These are phyloP conservation scores for Arthrobotrys sinensis DNA, from an alignment of 2,329 filamentous ascomycete genomes.

Conservation along the genomic window DNA sequence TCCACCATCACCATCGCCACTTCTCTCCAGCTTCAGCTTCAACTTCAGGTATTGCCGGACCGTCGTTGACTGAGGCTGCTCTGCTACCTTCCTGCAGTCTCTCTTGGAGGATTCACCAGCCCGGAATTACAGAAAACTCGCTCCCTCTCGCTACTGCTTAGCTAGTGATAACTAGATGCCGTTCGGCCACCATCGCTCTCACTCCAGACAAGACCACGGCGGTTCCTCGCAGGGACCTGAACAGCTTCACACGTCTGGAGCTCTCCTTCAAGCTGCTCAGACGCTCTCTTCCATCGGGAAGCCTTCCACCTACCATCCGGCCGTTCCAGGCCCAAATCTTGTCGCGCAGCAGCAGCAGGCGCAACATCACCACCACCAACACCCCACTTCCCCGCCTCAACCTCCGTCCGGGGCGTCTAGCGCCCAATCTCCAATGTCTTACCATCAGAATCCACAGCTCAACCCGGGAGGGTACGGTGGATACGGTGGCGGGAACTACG, in stretches of 20 bases:
- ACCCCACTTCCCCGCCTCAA: conserved; percentile 61
- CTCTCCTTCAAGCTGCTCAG: conserved; percentile 54
- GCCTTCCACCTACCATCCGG: conserved; percentile 50
- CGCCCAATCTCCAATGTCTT: conserved; percentile 56
- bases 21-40: conserved; percentile 8
- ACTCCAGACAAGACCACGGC: conserved; percentile 56
- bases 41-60: conserved; percentile 17
- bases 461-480: conserved; percentile 44
- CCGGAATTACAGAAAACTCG: neutral
- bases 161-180: conserved; percentile 34
- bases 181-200: conserved; percentile 57
- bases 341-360: conserved; percentile 32
- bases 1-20: conserved; percentile 27
- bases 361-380: conserved; percentile 39
- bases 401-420: conserved; percentile 43
- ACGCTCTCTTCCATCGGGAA: conserved; percentile 59
- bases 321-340: conserved; percentile 38
- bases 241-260: conserved; percentile 49
- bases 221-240: conserved; percentile 50
- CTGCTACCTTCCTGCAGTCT: too few relatives aligned
- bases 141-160: conserved; percentile 17
- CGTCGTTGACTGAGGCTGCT: conserved; percentile 3
- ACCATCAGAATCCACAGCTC: conserved; percentile 55
- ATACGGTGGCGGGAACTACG: conserved; percentile 41
- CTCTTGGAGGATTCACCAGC: neutral